Evolutionary conservation across 2,329 filamentous ascomycete species (phyloP), one percentile per base, ranked within the genome.

Genomic region (Pezicula radicicola): DNA sequence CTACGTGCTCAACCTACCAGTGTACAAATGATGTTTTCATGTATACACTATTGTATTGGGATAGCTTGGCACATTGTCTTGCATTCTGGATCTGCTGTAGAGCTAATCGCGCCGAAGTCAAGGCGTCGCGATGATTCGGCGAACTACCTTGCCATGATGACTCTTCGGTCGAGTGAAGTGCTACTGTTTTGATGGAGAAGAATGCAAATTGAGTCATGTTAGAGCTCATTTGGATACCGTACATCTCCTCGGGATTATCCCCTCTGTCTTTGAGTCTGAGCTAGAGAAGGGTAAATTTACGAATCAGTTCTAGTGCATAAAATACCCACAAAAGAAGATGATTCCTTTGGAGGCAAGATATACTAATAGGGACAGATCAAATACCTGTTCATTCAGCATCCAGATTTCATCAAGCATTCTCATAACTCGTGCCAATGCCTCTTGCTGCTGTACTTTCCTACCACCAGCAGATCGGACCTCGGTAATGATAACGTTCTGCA

Each of bases 121-220:
- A 19, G 9, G 27, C 37, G 12, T 35, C 9, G 25, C 43, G 46
- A n/a, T 40, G 49, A 30, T 44, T 48, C 30, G 43, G 12, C n/a
- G 43, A 18, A 45, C 50, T 28, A 45, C 50, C 18, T 12, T 41
- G 46, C 12, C 28, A 42, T 19, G 19, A 42, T 19, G 19, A n/a
- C 15, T 50, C 52, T 19, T 43, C n/a, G 18, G 45, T 16, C 10
- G 42, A 50, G n/a, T 50, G 53, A 15, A 47, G 50, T 7, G 52
- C 18, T 9, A 53, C 47, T n/a, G 53, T 45, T 44, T 55, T 44
- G 3, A 55, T 43, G 13, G 53, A 50, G 30, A 45, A 49, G 35
- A 53, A 53, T 30, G 54, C 54, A 21, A 55, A 50, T 8, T 55
- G 45, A 8, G 53, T 48, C 51, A 55, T 50, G 9, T 28, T 46